phyloP scores from a whole-genome alignment of 2,329 filamentous ascomycete genomes.

The Xylariaceae sp. region DNA sequence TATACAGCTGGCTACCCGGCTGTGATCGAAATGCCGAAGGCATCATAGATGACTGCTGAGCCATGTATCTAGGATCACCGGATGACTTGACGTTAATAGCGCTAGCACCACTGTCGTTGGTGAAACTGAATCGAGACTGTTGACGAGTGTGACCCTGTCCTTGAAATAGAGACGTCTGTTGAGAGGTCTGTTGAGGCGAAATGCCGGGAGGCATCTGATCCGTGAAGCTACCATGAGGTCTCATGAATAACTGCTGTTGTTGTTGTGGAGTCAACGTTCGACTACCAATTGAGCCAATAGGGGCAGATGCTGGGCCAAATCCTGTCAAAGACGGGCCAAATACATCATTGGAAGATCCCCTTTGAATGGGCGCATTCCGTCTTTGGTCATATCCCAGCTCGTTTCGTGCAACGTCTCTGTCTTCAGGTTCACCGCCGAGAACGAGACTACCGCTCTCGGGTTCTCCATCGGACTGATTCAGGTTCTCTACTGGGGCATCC shows the following conservation, averaged over 20 bases:
- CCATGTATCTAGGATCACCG: conserved; percentile 75
- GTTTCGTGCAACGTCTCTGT: conserved; percentile 55
- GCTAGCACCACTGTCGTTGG: conserved; percentile 63
- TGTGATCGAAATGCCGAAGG: conserved; percentile 57
- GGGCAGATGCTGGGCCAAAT: conserved; percentile 45
- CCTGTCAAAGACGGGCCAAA: conserved; percentile 50
- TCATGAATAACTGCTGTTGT: conserved; percentile 56
- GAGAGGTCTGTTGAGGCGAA: conserved; percentile 43
- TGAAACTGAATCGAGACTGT: conserved; percentile 81
- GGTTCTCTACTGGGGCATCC: conserved; percentile 42
- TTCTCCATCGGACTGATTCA: conserved; percentile 60
- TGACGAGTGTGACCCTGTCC: conserved; percentile 70
- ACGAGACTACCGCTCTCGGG: conserved; percentile 79
- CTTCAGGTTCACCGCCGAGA: conserved; percentile 87
- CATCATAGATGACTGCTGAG: conserved; percentile 84
- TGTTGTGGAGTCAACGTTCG: conserved; percentile 78
- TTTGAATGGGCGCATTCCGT: conserved; percentile 66
- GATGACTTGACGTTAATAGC: conserved; percentile 66
- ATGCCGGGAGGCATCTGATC: conserved; percentile 58
- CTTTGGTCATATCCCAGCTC: conserved; percentile 50
- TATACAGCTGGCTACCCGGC: conserved; percentile 67
- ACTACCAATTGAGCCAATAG: conserved; percentile 55
- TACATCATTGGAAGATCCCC: conserved; percentile 47
- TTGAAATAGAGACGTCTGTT: conserved; percentile 48
- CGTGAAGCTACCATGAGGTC: conserved; percentile 55